phyloP scores from a whole-genome alignment of 257 asterid species.

The Solanum tarapatanum region DNA sequence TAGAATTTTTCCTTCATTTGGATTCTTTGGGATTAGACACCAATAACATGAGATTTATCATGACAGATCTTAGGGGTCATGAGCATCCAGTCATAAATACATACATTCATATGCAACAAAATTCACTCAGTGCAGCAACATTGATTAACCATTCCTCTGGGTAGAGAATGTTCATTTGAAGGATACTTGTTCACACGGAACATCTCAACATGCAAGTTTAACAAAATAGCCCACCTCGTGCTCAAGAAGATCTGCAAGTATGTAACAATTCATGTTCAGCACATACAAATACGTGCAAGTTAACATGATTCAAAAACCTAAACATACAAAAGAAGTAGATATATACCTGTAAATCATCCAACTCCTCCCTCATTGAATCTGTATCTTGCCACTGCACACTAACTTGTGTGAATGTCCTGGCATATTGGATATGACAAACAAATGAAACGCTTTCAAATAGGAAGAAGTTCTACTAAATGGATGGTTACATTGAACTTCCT shows the following conservation, averaged over 20 bases:
- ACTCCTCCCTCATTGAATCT: slow-evolving; percentile 97
- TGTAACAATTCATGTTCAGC: slow-evolving; percentile 7
- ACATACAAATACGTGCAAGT: not conserved
- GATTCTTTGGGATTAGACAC: not conserved
- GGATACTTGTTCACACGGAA: slow-evolving; percentile 99
- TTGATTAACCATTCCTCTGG: not conserved
- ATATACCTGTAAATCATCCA: slow-evolving; percentile 89
- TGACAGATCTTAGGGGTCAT: not conserved
- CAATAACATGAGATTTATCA: not conserved
- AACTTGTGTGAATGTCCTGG: slow-evolving; percentile 97
- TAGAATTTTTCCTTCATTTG: not conserved
- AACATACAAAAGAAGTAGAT: not conserved
- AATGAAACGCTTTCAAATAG: not conserved
- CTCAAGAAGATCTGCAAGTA: slow-evolving; percentile 82
- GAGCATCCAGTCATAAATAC: not conserved
- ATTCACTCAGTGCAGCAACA: not conserved
- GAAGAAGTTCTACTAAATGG: not conserved
- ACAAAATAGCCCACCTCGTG: slow-evolving; percentile 95
- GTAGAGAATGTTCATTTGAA: slow-evolving; percentile 2
- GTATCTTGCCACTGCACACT: slow-evolving; percentile 99
- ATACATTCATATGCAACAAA: not conserved
- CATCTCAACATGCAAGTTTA: slow-evolving; percentile 98
- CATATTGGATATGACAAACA: slow-evolving; percentile 12
- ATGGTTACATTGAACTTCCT: not conserved
- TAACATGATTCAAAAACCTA: not conserved